Evolutionary conservation across 202 grass and related monocot species (phyloP).

Genomic region (Schoenoplectus triqueter): DNA sequence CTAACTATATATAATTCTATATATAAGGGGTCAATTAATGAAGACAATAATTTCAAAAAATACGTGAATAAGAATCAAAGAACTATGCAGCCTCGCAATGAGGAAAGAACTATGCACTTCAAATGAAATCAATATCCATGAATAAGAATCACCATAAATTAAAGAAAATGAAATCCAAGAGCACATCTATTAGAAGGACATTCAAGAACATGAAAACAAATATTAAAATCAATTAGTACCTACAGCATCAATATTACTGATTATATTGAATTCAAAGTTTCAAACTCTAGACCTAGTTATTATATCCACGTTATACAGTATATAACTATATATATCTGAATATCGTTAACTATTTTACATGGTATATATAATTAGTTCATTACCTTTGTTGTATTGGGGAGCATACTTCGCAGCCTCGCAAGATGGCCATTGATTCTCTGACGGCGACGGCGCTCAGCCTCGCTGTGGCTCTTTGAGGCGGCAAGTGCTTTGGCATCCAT

Average conservation of each 20-base stretch:
- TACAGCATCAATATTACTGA: background rate
- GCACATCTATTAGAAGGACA: background rate
- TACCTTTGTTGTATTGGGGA: constrained; percentile 97
- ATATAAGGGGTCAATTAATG: background rate
- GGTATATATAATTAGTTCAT: constrained; percentile 37
- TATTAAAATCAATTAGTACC: background rate
- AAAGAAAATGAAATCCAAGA: background rate
- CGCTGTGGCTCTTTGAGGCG: constrained; percentile 93
- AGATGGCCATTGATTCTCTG: constrained; percentile 95
- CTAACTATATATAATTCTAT: background rate
- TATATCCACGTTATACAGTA: background rate
- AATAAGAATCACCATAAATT: background rate
- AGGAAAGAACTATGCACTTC: background rate
- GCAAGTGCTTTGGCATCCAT: constrained; percentile 98
- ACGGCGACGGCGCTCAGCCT: constrained; percentile 91
- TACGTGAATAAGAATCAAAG: background rate
- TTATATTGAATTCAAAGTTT: constrained; percentile 6
- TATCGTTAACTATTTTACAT: background rate
- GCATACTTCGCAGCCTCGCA: constrained; percentile 79
- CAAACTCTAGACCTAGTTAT: background rate
- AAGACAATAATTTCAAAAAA: constrained; percentile 9
- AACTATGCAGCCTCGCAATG: background rate
- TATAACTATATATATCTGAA: background rate
- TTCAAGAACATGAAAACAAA: background rate
- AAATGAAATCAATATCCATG: background rate